Evolutionary conservation across 2,329 filamentous ascomycete genomes (phyloP), one percentile per base, ranked within the genome.

Genomic region (Stagonosporopsis tanaceti): DNA sequence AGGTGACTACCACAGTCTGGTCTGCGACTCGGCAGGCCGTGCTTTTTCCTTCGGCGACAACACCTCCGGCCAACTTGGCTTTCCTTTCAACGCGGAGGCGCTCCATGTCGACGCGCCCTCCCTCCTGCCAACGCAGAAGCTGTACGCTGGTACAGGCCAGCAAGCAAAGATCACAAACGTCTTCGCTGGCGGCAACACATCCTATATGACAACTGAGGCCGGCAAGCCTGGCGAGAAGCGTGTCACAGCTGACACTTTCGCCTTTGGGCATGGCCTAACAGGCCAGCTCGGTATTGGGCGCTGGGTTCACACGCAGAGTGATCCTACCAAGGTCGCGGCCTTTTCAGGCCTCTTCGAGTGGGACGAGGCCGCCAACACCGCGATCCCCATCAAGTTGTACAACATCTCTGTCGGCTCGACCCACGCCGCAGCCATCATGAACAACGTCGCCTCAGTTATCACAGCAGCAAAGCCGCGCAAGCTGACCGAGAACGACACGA

Each of bases 1-100:
- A 1, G 95, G 95, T 24, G 93, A 97, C 71, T 87, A 89, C 64
- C 95, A 99, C 78, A 96, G 92, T 4, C 79, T 96, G 1, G 90
- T 87, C 0, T 82, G 93, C 15, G 91, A 94, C 71, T 85, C 85
- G 58, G 82, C 89, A 50, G 94, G 94, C 15, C 86, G 87, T 15
- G 84, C 95, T 15, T 97, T 95, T 75, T 83, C 88, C 6, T 98
- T 96, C 78, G 95, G 95, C 35, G 93, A 98, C 76, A 98, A 98
- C 78, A 88, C 88, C 0, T 85, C 87, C 40, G 95, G 95, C n/a
- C 95, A 98, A 76, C 83, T 98, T 3, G 94, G 94, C n/a, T 87
- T 94, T 67, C 87, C 92, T 47, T 86, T 85, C 50, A 87, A 87
- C 79, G 74, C 84, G 0, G 85, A 89, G 27, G 80, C 85, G 15